Conservation (phyloP, 805 yeast species). For the Candida corydali region DNA sequence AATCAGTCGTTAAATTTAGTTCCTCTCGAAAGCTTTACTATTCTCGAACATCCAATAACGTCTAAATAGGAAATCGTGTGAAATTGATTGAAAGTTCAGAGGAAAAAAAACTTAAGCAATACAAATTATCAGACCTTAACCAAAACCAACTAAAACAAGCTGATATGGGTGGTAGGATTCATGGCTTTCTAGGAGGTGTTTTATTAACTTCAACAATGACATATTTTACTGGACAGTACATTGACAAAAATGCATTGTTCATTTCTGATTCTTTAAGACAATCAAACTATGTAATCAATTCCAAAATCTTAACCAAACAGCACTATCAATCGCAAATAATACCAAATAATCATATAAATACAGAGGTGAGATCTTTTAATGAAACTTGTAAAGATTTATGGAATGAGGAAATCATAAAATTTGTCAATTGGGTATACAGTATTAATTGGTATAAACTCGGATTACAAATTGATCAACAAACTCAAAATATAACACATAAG, state of each 20-base stretch:
- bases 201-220: conserved; percentile 60
- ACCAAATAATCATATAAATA: conserved; percentile 29
- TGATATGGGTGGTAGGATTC: conserved; percentile 44
- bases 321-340: conserved; percentile 41
- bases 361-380: conserved; percentile 32
- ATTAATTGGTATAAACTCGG: conserved; percentile 46
- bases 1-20: no score
- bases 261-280: conserved; percentile 46
- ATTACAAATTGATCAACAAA: conserved; percentile 28
- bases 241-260: conserved; percentile 43
- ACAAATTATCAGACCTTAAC: no score
- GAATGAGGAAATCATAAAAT: conserved; percentile 66
- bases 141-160: no score
- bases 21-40: no score
- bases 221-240: conserved; percentile 56
- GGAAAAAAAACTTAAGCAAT: no score
- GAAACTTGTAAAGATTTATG: conserved; percentile 76
- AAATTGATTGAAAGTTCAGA: no score
- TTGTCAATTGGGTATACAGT: conserved; percentile 61
- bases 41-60: no score
- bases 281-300: conserved; percentile 48
- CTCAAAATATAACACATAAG: conserved; percentile 26
- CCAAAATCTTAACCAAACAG: conserved; percentile 47
- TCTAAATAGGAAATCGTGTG: no score
- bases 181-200: conserved; percentile 48